phyloP scores from a whole-genome alignment of 352 stramenopile species.

The Globisporangium parvum region DNA sequence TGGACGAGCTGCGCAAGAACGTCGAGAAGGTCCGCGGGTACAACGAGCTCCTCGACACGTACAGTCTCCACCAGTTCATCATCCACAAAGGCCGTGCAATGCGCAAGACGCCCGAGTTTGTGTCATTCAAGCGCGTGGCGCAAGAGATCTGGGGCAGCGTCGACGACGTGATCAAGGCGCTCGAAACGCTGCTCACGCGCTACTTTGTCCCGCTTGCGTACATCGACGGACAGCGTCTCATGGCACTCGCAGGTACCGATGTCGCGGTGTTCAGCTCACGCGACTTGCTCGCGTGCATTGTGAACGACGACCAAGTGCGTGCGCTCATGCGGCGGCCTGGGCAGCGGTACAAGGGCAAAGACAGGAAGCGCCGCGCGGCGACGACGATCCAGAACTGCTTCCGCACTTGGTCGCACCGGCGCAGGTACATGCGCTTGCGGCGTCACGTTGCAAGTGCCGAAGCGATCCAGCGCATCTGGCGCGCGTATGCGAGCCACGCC shows the following conservation, averaged over 20 bases:
- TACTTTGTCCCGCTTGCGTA: conserved; percentile 87
- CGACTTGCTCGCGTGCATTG: conserved; percentile 76
- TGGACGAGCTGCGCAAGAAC: conserved; percentile 65
- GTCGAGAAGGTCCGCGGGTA: conserved; percentile 78
- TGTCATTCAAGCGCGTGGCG: conserved; percentile 75
- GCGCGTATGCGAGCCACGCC: conserved; percentile 37
- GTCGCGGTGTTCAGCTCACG: conserved; percentile 32
- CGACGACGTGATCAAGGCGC: conserved; percentile 55
- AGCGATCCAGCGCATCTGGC: conserved; percentile 59
- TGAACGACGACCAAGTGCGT: conserved; percentile 85
- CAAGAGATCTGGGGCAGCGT: conserved; percentile 81
- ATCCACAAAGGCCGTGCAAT: conserved; percentile 83
- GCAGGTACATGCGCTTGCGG: conserved; percentile 36
- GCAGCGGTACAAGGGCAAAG: conserved; percentile 72
- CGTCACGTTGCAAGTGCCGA: conserved; percentile 35
- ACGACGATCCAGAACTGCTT: conserved; percentile 67
- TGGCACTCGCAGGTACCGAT: conserved; percentile 64
- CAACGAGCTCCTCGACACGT: conserved; percentile 73
- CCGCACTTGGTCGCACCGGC: conserved; percentile 50
- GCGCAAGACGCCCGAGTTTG: conserved; percentile 82
- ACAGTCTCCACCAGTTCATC: conserved; percentile 86
- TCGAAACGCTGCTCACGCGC: conserved; percentile 68
- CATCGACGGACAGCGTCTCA: conserved; percentile 75
- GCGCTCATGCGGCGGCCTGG: conserved; percentile 57
- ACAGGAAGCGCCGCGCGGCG: conserved; percentile 54